phyloP scores from a whole-genome alignment of 148 eudicot species.

The Rhododendron mucronatum region DNA sequence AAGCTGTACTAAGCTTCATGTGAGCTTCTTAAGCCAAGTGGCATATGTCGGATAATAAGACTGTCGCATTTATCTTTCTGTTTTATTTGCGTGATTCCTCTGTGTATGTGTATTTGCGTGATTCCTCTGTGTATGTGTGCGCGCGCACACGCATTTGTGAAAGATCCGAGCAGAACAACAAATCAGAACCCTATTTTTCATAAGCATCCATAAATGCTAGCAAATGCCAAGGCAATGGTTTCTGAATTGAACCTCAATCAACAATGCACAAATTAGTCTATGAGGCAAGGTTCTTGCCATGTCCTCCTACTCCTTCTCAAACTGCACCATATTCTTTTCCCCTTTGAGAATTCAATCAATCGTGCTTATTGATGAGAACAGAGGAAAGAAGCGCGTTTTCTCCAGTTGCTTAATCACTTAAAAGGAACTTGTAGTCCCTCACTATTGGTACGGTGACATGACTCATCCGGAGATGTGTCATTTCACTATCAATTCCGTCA shows the following conservation, averaged over 20 bases:
- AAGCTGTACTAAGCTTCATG: conserved; percentile 13
- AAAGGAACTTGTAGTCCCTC: background rate
- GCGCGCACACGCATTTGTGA: too few relatives aligned
- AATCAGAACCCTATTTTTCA: background rate
- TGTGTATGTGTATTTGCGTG: background rate
- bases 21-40: background rate
- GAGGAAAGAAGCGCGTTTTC: background rate
- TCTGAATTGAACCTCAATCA: background rate
- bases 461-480: background rate
- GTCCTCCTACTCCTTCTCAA: background rate
- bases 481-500: too few relatives aligned
- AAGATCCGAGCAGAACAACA: too few relatives aligned
- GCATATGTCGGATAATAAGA: background rate
- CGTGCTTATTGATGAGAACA: background rate
- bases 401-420: background rate
- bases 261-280: background rate
- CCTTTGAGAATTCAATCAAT: background rate
- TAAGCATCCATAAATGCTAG: background rate
- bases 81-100: too few relatives aligned
- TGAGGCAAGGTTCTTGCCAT: background rate
- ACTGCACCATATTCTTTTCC: background rate
- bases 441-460: background rate
- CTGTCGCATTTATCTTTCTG: background rate
- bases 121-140: background rate
- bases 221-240: background rate